Evolutionary conservation across 805 yeast genomes (phyloP), one percentile per base, ranked within the genome.

Genomic region (Wilhelminamyces savonicus): DNA sequence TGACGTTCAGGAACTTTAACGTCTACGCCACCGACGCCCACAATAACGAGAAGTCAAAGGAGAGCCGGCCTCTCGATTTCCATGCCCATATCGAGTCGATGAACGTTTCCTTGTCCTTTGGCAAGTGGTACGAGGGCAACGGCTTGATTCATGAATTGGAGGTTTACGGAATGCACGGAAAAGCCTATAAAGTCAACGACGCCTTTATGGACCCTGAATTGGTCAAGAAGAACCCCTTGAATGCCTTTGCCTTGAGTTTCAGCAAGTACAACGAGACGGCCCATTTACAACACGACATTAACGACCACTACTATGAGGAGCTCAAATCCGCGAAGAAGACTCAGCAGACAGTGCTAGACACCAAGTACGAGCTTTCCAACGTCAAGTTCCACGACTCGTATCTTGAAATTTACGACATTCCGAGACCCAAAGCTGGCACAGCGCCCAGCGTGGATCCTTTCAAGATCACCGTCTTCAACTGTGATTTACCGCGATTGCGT

Each of bases 401-500:
- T 26, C 37, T 77, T 7, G 62, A 65, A 32, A 44, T 69, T 1
- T 48, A 47, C 40, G 62, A 59, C 28, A 27, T 26, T n/a, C 22
- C 16, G 12, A 39, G 32, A 9, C 28, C 16, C 5, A 26, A 21
- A 15, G 23, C 26, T 6, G 37, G 34, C 14, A 33, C 32, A 37
- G 8, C 36, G 13, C 31, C 50, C 24, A 16, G 27, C 14, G 15
- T 20, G 16, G 25, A 20, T 14, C 71, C 74, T 0, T 39, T 73
- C 27, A 69, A 69, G 24, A 52, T 83, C 14, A 60, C 78, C 2
- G 57, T 83, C 2, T 82, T 79, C 52, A 78, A 76, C 41, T 66
- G 86, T 49, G 82, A 78, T 29, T 48, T 82, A 36, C 78, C 82
- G 7, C 70, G 65, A 37, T 49, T 83, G 23, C 59, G 85, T 24